Percentiles rank a stretch among this genome's conserved stretches.
Conservation (phyloP, 768 basidiomycete genomes). For the Ramaria rubella region DNA sequence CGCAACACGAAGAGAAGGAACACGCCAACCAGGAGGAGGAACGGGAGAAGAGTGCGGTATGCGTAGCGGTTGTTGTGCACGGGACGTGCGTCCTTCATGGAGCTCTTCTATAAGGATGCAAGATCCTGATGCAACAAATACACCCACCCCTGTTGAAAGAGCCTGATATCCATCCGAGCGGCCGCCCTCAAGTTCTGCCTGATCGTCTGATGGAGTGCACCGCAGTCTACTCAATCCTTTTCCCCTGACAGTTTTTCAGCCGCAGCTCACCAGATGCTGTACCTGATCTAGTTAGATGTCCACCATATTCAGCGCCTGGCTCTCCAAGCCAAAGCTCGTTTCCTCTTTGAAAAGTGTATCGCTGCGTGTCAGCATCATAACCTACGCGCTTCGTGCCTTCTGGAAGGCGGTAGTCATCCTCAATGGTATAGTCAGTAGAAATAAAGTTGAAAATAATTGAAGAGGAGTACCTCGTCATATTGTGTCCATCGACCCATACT, state of each 20-base stretch:
- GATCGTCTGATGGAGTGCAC: neutral
- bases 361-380: conserved; percentile 65
- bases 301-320: conserved; percentile 55
- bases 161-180: conserved; percentile 12
- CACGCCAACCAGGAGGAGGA: conserved; percentile 10
- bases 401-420: conserved; percentile 50
- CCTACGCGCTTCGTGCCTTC: conserved; percentile 58
- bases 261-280: conserved; percentile 27
- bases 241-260: neutral
- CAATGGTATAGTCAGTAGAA: neutral
- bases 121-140: neutral
- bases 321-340: conserved; percentile 52
- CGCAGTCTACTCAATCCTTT: neutral
- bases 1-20: conserved; percentile 13
- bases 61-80: neutral
- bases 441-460: neutral
- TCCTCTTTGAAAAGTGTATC: conserved; percentile 56
- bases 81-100: neutral
- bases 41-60: conserved; percentile 12
- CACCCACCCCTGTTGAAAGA: neutral
- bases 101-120: neutral
- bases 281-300: conserved; percentile 35
- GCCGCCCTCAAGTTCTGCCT: neutral
- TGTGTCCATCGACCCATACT: conserved; percentile 11
- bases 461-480: conserved; percentile 6